Evolutionary conservation across 208 protist genomes (phyloP), one percentile per base, ranked within the genome.

Genomic region (Strigomonas culicis): DNA sequence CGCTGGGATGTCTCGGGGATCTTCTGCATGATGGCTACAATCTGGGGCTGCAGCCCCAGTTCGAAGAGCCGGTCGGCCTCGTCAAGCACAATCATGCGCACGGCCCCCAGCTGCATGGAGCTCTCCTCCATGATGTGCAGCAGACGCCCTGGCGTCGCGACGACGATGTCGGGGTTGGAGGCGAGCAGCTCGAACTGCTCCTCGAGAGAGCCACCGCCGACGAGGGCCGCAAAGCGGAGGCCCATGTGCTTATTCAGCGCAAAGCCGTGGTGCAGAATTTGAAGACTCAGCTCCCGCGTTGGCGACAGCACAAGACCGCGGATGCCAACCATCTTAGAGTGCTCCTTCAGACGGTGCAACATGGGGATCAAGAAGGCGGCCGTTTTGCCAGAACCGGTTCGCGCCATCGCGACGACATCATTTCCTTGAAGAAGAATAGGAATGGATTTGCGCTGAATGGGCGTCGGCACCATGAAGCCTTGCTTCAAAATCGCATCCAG

Each of bases 61-160:
- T 99, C 99, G 82, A 99, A 99, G 7, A 99, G 82, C 19, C 95
- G 88, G 79, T 99, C 99, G 1, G 98, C 99, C 80, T 99, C 99
- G 84, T 99, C 99, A 55, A 99, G 97, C 0, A 99, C 98, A 7
- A 99, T 46, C 46, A 92, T 96, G 64, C 98, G 82, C n/a, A 99
- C 86, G 30, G 74, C 71, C 2, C 69, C 77, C 2, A 99, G 80
- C 43, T 89, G 80, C 30, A 99, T 61, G 2, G 95, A 95, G 27
- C 97, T 91, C 53, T 99, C 97, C 52, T 97, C 84, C 55, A 99
- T 85, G 46, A 98, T 91, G 74, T 99, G 98, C 41, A 99, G 69
- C n/a, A 99, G 74, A 73, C 99, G 95, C 21, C 99, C 99, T 0
- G 99, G 99, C 6, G 99, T 99, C 1, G 98, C 98, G 28, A 99